These are phyloP conservation scores for Fusarium pseudocircinatum DNA, from an alignment of 2,329 filamentous ascomycete species.

Conservation along the genomic window DNA sequence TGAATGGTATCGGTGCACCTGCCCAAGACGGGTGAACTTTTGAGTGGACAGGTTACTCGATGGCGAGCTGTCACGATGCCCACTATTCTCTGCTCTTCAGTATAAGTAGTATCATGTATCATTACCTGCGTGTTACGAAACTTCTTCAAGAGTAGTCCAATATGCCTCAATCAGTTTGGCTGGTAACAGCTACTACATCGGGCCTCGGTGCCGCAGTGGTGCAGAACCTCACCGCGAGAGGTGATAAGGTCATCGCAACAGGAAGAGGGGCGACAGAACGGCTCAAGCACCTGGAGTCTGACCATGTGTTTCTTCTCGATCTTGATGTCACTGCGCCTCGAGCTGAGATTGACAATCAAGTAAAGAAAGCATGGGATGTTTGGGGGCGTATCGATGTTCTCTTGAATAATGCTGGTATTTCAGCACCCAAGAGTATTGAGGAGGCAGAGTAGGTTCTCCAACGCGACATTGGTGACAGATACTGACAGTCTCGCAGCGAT, in stretches of 20 bases:
- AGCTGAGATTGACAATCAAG: not conserved
- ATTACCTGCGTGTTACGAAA: fast-evolving
- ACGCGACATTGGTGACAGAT: too few species aligned
- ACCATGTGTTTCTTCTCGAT: not conserved
- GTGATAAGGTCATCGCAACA: constrained; percentile 3
- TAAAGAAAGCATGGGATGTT: not conserved
- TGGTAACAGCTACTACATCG: constrained; percentile 8
- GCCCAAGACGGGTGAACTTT: not conserved
- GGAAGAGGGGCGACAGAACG: not conserved
- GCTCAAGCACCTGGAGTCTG: not conserved
- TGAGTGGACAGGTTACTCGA: fast-evolving
- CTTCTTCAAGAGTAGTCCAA: fast-evolving
- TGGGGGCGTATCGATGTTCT: constrained; percentile 8
- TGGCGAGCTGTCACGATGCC: not conserved
- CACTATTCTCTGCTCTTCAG: not conserved
- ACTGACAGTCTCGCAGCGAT: not conserved
- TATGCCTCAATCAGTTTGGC: constrained; percentile 4
- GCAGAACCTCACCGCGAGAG: not conserved
- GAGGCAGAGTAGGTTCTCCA: not conserved
- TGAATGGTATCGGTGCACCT: not conserved
- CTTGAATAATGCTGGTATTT: constrained; percentile 4
- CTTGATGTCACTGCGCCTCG: constrained; percentile 1
- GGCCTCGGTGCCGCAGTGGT: constrained; percentile 13
- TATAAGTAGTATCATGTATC: not conserved
- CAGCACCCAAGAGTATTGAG: not conserved